A percentile compares a stretch with the other conserved stretches of the same genome.
Evolutionary conservation across 768 basidiomycete genomes (phyloP).

Genomic region (Boletellus sp.): DNA sequence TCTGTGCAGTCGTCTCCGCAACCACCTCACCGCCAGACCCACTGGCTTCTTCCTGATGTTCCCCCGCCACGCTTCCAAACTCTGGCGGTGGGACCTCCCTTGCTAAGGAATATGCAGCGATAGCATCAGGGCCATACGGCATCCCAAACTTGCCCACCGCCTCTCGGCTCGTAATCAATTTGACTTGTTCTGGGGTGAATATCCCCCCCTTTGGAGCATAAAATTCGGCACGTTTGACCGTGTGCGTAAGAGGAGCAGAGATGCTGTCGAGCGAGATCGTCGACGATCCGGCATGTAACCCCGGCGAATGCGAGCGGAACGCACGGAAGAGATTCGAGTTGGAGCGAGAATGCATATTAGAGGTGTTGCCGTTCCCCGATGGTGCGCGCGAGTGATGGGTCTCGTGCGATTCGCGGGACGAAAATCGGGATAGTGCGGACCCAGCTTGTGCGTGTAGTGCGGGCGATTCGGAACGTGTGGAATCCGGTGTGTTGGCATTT

Average conservation of each 20-base stretch:
- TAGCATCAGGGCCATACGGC: conserved; percentile 73
- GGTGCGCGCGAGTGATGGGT: conserved; percentile 20
- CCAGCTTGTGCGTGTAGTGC: conserved; percentile 8
- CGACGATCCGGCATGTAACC: conserved; percentile 51
- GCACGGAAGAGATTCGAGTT: conserved; percentile 33
- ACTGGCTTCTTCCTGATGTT: neutral
- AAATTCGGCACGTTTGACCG: conserved; percentile 66
- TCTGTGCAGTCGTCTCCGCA: neutral
- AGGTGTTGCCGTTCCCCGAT: conserved; percentile 30
- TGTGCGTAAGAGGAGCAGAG: conserved; percentile 73
- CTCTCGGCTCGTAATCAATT: conserved; percentile 66
- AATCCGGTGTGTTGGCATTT: conserved; percentile 7
- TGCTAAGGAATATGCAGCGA: conserved; percentile 52
- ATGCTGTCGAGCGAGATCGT: conserved; percentile 71
- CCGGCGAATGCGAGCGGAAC: conserved; percentile 39
- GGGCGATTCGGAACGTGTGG: conserved; percentile 22
- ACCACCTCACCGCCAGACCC: neutral
- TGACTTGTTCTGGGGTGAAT: conserved; percentile 51
- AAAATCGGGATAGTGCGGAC: conserved; percentile 21
- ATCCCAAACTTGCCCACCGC: conserved; percentile 65
- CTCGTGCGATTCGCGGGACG: conserved; percentile 22
- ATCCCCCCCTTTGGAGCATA: conserved; percentile 50
- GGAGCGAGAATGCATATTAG: conserved; percentile 37
- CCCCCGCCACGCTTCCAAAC: conserved; percentile 37
- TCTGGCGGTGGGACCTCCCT: conserved; percentile 46